A percentile compares a stretch with the other conserved stretches of the same genome.
Evolutionary conservation across 2,329 filamentous ascomycete species (phyloP).

Genomic region (Ceratocystis colombiana): DNA sequence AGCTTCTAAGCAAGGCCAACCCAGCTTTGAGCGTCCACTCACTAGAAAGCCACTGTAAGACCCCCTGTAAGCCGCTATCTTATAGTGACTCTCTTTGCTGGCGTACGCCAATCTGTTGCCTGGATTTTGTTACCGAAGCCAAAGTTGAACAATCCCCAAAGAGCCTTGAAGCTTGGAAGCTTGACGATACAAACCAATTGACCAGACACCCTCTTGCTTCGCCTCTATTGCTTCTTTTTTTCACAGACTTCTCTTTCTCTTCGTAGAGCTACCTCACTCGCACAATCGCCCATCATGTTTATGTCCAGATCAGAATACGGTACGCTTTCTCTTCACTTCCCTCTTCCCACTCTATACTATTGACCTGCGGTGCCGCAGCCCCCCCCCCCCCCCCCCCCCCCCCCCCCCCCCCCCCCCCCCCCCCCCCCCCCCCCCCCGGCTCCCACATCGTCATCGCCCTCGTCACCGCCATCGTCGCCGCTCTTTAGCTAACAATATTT

Average conservation of each 20-base stretch:
- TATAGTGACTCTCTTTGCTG: slow-evolving; percentile 13
- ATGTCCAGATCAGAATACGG: slow-evolving; percentile 99
- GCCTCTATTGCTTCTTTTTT: background rate
- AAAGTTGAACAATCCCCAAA: background rate
- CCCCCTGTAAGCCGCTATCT: background rate
- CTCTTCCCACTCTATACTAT: no score
- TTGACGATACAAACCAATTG: background rate
- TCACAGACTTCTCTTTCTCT: background rate
- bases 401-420: background rate
- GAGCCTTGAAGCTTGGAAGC: slow-evolving; percentile 1
- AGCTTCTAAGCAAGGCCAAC: slow-evolving; percentile 8
- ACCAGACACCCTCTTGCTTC: no score
- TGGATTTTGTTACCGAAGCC: background rate
- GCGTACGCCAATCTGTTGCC: slow-evolving; percentile 23
- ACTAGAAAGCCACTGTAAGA: background rate
- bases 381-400: background rate
- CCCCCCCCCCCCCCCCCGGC: background rate
- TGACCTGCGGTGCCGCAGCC: no score
- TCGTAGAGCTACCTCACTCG: background rate
- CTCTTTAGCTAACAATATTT: slow-evolving; percentile 16
- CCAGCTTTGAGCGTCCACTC: background rate
- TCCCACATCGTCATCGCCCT: background rate
- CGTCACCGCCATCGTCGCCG: background rate
- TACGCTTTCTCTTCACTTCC: slow-evolving; percentile 34
- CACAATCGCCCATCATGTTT: slow-evolving; percentile 62